A percentile compares a stretch with the other conserved stretches of the same genome.
These are phyloP conservation scores for Myrica gale DNA, from an alignment of 306 rosid genomes.

Conservation along the genomic window DNA sequence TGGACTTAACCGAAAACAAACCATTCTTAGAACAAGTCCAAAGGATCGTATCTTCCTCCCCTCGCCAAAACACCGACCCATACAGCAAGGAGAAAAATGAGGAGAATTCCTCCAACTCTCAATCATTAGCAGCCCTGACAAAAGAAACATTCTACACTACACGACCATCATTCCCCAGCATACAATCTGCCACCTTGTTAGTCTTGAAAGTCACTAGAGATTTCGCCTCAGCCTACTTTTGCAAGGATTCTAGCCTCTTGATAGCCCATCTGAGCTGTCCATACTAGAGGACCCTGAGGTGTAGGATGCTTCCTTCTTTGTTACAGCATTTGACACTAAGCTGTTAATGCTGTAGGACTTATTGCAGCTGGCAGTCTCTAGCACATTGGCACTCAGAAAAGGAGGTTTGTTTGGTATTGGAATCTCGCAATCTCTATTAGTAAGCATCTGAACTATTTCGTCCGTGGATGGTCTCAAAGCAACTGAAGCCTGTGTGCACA, in stretches of 20 bases:
- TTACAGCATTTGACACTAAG: conserved; percentile 42
- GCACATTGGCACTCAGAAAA: conserved; percentile 47
- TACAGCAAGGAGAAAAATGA: too few relatives aligned
- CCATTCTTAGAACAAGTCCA: too few relatives aligned
- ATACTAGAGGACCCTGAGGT: conserved; percentile 43
- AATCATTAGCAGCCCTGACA: too few relatives aligned
- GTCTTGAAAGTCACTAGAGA: not conserved
- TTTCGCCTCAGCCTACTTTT: conserved; percentile 22
- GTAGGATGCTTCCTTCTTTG: conserved; percentile 45
- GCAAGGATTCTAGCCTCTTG: conserved; percentile 35
- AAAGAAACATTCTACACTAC: too few relatives aligned
- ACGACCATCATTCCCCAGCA: too few relatives aligned
- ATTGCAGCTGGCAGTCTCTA: conserved; percentile 40
- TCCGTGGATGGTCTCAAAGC: conserved; percentile 67
- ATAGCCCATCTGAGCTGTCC: conserved; percentile 39
- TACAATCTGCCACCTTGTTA: too few relatives aligned
- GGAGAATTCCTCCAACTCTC: too few relatives aligned
- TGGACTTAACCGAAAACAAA: too few relatives aligned
- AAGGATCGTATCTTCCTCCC: too few relatives aligned
- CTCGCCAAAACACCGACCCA: too few relatives aligned
- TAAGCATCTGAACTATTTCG: conserved; percentile 54
- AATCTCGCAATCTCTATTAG: conserved; percentile 38
- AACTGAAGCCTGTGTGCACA: conserved; percentile 81
- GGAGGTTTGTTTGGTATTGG: conserved; percentile 74
- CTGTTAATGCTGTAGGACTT: conserved; percentile 50